phyloP scores from a whole-genome alignment of 2,329 filamentous ascomycete species.

The Cordyceps farinosa region DNA sequence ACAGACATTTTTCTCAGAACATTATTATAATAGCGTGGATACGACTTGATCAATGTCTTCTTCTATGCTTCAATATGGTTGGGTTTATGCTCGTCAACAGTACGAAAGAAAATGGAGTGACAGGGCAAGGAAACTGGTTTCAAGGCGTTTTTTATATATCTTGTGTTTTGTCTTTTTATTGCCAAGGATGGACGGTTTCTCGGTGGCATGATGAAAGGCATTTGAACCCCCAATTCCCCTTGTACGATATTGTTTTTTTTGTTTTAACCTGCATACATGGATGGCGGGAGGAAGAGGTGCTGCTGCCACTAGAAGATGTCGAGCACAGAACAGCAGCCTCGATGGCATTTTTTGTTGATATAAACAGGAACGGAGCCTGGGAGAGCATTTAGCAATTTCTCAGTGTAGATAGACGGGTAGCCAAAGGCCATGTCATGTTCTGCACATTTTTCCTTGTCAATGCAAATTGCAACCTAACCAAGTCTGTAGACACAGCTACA shows the following conservation, averaged over 20 bases:
- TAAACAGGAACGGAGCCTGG: slow-evolving; percentile 1
- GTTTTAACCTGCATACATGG: not conserved
- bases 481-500: not conserved
- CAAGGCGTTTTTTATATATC: slow-evolving; percentile 5
- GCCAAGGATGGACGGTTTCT: not conserved
- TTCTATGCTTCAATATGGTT: not conserved
- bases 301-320: not conserved
- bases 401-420: slow-evolving; percentile 10
- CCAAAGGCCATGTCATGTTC: not conserved
- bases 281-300: not conserved
- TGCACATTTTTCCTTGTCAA: not conserved
- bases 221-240: not conserved
- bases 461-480: not conserved
- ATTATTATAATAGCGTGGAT: slow-evolving; percentile 5
- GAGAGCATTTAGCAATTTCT: slow-evolving; percentile 6
- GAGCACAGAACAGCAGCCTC: slow-evolving; percentile 1
- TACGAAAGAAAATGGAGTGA: slow-evolving; percentile 12
- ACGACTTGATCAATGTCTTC: not conserved
- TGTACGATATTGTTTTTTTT: slow-evolving; percentile 11
- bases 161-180: not conserved
- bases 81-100: slow-evolving; percentile 5
- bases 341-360: slow-evolving; percentile 12
- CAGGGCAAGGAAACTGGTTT: slow-evolving; percentile 10
- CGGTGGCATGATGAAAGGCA: not conserved
- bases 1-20: not conserved